Conservation (phyloP, 1,139 yeast genomes). For the Blastobotrys ciferrii region DNA sequence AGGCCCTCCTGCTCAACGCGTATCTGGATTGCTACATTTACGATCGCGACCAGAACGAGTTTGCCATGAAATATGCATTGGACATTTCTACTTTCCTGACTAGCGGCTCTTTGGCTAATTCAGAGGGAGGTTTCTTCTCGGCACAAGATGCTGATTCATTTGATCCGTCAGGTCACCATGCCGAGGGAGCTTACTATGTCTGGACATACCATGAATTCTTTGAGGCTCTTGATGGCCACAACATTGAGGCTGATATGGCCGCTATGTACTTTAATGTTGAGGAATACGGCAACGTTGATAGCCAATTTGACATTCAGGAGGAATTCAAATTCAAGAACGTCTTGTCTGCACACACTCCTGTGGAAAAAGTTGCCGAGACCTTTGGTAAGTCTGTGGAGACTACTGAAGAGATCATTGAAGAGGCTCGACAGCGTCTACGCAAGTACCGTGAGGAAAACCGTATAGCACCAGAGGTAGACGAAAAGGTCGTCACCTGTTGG, state of each 20-base stretch:
- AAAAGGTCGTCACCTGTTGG: slow-evolving; percentile 38
- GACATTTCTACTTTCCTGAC: slow-evolving; percentile 34
- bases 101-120: slow-evolving; percentile 28
- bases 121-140: slow-evolving; percentile 34
- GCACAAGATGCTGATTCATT: slow-evolving; percentile 40
- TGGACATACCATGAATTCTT: slow-evolving; percentile 40
- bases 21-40: slow-evolving; percentile 33
- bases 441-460: slow-evolving; percentile 31
- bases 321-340: slow-evolving; percentile 37
- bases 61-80: slow-evolving; percentile 22
- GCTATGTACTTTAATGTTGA: slow-evolving; percentile 39
- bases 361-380: slow-evolving; percentile 33
- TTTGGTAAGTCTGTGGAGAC: slow-evolving; percentile 34
- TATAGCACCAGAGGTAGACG: slow-evolving; percentile 34
- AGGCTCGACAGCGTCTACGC: slow-evolving; percentile 26
- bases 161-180: slow-evolving; percentile 25
- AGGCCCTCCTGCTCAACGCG: slow-evolving; percentile 38
- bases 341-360: slow-evolving; percentile 25
- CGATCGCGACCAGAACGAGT: slow-evolving; percentile 17
- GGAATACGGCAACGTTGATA: slow-evolving; percentile 39
- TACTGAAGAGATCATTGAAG: slow-evolving; percentile 26
- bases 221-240: slow-evolving; percentile 28
- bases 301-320: slow-evolving; percentile 35
- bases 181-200: slow-evolving; percentile 40
- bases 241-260: slow-evolving; percentile 35